Evolutionary conservation across 2,329 filamentous ascomycete species (phyloP).

Genomic region (Calonectria naviculata): DNA sequence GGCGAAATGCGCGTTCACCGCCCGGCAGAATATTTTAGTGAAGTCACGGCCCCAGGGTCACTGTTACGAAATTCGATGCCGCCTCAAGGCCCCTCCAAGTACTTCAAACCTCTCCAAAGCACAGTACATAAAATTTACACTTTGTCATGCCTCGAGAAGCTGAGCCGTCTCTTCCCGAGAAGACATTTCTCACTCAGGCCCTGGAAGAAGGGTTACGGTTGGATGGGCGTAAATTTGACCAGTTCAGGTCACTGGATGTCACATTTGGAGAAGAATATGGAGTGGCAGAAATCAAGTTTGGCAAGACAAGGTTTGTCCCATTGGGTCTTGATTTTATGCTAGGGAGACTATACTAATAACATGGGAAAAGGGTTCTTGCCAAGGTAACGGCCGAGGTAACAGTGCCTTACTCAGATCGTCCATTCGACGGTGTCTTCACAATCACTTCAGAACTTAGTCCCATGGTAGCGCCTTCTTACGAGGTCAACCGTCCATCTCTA

Average conservation of each 20-base stretch:
- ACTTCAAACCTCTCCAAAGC: conserved; percentile 15
- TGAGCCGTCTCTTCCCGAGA: conserved; percentile 90
- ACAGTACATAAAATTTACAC: conserved; percentile 25
- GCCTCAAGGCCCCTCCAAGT: not conserved
- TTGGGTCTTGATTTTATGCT: not conserved
- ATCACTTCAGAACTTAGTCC: conserved; percentile 92
- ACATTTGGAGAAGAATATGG: conserved; percentile 93
- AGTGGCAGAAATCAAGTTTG: conserved; percentile 85
- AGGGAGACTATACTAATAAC: conserved; percentile 22
- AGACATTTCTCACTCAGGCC: conserved; percentile 85
- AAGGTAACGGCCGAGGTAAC: conserved; percentile 91
- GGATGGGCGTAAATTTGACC: conserved; percentile 84
- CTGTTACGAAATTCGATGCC: conserved; percentile 17
- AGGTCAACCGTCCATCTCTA: conserved; percentile 85
- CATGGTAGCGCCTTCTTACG: conserved; percentile 91
- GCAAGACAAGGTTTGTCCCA: conserved; percentile 81
- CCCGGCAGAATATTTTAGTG: conserved; percentile 59
- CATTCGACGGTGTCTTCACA: conserved; percentile 95
- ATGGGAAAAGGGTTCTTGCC: conserved; percentile 75
- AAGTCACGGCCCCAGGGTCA: conserved; percentile 30
- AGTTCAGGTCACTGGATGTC: conserved; percentile 82
- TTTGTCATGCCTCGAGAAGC: conserved; percentile 88
- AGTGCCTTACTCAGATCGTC: conserved; percentile 85
- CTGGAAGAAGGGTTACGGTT: conserved; percentile 84
- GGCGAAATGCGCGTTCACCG: conserved; percentile 50